Percentiles rank a stretch among this genome's conserved stretches.
phyloP scores from a whole-genome alignment of 2,329 filamentous ascomycete genomes.

The Westerdykella sp. region DNA sequence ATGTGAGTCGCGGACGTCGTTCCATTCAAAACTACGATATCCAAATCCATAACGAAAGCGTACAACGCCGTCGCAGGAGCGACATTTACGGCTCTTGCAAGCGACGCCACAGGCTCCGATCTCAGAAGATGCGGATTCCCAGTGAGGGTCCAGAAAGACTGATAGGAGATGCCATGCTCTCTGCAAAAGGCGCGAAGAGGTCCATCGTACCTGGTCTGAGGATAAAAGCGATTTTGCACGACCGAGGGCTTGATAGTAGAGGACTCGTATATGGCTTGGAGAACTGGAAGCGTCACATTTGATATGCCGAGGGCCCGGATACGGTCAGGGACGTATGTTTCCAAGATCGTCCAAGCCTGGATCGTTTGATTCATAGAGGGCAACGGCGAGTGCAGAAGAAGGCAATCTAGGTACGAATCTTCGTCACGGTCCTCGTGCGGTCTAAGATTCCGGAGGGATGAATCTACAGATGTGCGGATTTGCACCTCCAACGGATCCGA shows the following conservation, averaged over 20 bases:
- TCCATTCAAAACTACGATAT: slow-evolving; percentile 50
- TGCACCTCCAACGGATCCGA: slow-evolving; percentile 55
- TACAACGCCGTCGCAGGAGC: slow-evolving; percentile 49
- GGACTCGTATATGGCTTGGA: slow-evolving; percentile 48
- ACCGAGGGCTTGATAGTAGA: slow-evolving; percentile 52
- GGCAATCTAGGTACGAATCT: slow-evolving; percentile 50
- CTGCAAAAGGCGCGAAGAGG: slow-evolving; percentile 53
- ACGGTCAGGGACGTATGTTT: slow-evolving; percentile 57
- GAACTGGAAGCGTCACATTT: slow-evolving; percentile 57
- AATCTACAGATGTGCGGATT: slow-evolving; percentile 59
- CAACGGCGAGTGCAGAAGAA: slow-evolving; percentile 56
- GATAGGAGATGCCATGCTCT: slow-evolving; percentile 49
- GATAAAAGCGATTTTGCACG: slow-evolving; percentile 71
- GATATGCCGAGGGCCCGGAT: slow-evolving; percentile 69
- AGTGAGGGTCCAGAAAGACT: slow-evolving; percentile 57
- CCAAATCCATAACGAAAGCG: slow-evolving; percentile 50
- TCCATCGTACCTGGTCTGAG: slow-evolving; percentile 53
- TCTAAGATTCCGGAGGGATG: slow-evolving; percentile 59
- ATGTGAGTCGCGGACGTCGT: slow-evolving; percentile 50
- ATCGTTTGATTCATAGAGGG: slow-evolving; percentile 49
- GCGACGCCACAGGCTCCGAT: slow-evolving; percentile 42
- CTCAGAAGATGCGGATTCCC: slow-evolving; percentile 50
- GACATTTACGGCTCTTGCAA: slow-evolving; percentile 44
- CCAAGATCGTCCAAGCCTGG: slow-evolving; percentile 60
- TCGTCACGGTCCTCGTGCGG: slow-evolving; percentile 24